Base-by-base conservation (phyloP, 2,329 filamentous ascomycete genomes). In the Blumeria graminis region DNA sequence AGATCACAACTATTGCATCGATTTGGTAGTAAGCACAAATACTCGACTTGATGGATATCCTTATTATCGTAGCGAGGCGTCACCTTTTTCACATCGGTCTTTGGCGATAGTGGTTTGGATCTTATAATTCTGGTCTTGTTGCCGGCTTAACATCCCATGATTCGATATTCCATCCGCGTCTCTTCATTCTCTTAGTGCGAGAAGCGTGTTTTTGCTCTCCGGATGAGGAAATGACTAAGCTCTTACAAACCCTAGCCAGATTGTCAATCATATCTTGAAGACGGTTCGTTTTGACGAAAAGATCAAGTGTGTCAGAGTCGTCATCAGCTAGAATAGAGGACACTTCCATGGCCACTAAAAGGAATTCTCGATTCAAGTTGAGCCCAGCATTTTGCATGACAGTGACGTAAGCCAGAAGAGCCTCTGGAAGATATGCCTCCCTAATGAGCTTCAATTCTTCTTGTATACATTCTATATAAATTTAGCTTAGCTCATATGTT, bases 321-420 rank as follows among this genome's bases (percentile, higher is more conserved):
- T 81, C 78, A 57, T 83, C 80, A 1, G 90, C 86, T 55, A 94
- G 76, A 1, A 81, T 67, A 1, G 81, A 80, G 0, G 87, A 82
- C 14, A 98, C 72, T 58, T 94, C 86, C 84, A 98, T 90, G 63
- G 82, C 85, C 65, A 90, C 81, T 32, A 92, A 75, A 16, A 94
- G 74, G 61, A 83, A 77, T 58, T 90, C 85, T 46, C 87, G 80
- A 50, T 80, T 82, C 46, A 93, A 71, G 53, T 78, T 75, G 51
- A 80, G 81, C 3, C 86, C 87, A 0, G 84, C 83, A 64, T 84
- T 84, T 66, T 93, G 84, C 54, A 96, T 72, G 1, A 84, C 81
- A 63, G 78, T 82, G 65, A 92, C 79, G 67, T 92, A 95, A 2
- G 84, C 86, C 54, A 98, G 75, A 45, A 94, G 73, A 16, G 86